Conservation (phyloP, 2,329 filamentous ascomycete genomes). For the Aspergillus persii region DNA sequence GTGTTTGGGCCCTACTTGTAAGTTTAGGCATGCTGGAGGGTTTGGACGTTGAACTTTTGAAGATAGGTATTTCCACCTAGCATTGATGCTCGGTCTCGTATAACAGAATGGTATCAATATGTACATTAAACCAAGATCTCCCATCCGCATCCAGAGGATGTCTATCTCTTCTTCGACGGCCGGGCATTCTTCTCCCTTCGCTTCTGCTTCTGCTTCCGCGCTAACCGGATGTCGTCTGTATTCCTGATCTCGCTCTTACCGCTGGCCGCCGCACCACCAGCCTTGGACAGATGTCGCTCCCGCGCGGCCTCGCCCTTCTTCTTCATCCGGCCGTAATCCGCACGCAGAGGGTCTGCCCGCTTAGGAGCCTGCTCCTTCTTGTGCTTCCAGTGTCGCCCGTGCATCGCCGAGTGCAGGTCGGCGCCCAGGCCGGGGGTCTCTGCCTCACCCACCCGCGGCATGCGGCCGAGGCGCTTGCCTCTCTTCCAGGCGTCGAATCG, state of each 20-base stretch:
- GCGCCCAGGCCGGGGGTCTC: constrained; percentile 53
- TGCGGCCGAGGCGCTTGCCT: constrained; percentile 72
- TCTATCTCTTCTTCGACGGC: constrained; percentile 62
- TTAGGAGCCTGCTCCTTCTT: constrained; percentile 86
- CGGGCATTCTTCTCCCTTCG: constrained; percentile 84
- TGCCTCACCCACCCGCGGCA: constrained; percentile 79
- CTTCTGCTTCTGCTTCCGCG: constrained; percentile 72
- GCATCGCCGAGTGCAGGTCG: constrained; percentile 31
- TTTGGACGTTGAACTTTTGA: not conserved
- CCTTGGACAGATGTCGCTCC: constrained; percentile 55
- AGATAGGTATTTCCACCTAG: not conserved
- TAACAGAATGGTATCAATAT: constrained; percentile 5
- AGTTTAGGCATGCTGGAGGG: too few species aligned
- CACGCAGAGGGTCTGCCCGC: constrained; percentile 85
- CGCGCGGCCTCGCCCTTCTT: constrained; percentile 83
- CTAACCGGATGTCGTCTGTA: constrained; percentile 80
- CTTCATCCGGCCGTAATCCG: constrained; percentile 88
- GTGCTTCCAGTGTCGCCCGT: constrained; percentile 72
- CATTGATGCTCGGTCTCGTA: not conserved
- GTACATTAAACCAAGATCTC: not conserved
- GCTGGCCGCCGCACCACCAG: constrained; percentile 47
- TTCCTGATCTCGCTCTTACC: constrained; percentile 80
- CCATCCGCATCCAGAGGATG: not conserved
- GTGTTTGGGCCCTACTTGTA: too few species aligned
- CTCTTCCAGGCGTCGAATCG: constrained; percentile 92